phyloP scores from a whole-genome alignment of 169 alveolate species.

The Eimeria tenella region DNA sequence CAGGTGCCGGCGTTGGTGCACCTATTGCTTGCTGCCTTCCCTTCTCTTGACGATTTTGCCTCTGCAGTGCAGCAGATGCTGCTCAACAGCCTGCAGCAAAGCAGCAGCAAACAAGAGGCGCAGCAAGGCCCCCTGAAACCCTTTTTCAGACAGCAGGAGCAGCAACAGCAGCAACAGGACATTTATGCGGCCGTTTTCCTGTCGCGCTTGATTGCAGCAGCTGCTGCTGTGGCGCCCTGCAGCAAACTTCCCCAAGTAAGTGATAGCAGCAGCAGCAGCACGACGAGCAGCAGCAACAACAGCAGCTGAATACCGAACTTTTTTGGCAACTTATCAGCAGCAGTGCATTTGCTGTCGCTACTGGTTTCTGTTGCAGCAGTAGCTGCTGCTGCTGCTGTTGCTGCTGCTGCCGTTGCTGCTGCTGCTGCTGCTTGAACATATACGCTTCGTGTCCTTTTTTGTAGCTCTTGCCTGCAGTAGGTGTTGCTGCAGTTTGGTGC shows the following conservation, averaged over 20 bases:
- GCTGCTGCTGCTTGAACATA: background rate
- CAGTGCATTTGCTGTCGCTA: background rate
- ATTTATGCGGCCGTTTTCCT: background rate
- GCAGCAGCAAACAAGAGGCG: background rate
- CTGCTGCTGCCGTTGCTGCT: background rate
- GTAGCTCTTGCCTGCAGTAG: no score
- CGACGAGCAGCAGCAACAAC: no score
- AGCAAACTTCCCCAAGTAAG: background rate
- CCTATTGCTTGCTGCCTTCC: constrained; percentile 16
- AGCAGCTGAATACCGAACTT: no score
- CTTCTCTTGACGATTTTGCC: background rate
- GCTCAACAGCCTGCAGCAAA: background rate
- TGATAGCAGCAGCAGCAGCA: background rate
- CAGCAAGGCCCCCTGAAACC: no score
- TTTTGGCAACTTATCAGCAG: no score
- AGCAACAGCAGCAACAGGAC: background rate
- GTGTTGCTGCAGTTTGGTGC: no score
- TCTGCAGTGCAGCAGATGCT: constrained; percentile 25
- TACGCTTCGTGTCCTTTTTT: no score
- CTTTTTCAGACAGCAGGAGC: background rate
- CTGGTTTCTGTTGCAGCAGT: background rate
- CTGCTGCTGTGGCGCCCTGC: background rate
- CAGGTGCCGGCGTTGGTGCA: background rate
- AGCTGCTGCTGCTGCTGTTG: background rate
- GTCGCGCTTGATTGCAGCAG: background rate